A percentile compares a stretch with the other conserved stretches of the same genome.
Conservation (phyloP, 495 filamentous ascomycete genomes). For the Neurospora cerealis region DNA sequence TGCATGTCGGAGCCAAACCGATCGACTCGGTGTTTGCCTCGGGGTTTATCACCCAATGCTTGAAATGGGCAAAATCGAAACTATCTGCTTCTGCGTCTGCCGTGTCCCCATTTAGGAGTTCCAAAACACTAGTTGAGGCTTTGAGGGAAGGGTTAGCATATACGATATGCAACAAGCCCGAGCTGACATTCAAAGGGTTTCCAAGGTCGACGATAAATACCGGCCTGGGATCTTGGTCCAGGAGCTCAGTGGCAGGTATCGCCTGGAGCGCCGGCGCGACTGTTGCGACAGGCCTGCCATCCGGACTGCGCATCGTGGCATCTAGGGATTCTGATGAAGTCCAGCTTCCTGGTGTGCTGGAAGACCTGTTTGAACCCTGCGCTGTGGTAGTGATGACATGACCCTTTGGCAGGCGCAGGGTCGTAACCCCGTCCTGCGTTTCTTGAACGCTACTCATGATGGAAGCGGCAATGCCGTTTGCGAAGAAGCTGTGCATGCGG, state of each 20-base stretch:
- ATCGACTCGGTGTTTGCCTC: slow-evolving; percentile 35
- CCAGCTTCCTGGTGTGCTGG: slow-evolving; percentile 38
- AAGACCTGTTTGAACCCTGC: slow-evolving; percentile 37
- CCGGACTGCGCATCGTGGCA: slow-evolving; percentile 30
- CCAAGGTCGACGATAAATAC: slow-evolving; percentile 58
- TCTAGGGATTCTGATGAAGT: slow-evolving; percentile 30
- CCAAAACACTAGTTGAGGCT: slow-evolving; percentile 34
- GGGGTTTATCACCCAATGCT: slow-evolving; percentile 48
- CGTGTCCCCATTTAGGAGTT: slow-evolving; percentile 36
- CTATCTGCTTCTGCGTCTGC: slow-evolving; percentile 23
- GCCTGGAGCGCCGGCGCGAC: slow-evolving; percentile 39
- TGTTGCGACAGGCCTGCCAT: slow-evolving; percentile 27
- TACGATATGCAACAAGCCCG: slow-evolving; percentile 43
- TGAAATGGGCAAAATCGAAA: slow-evolving; percentile 45
- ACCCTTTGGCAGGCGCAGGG: slow-evolving; percentile 52
- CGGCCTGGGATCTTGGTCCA: slow-evolving; percentile 58
- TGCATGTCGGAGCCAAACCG: slow-evolving; percentile 37
- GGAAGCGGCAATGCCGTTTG: slow-evolving; percentile 42
- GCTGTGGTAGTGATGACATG: slow-evolving; percentile 30
- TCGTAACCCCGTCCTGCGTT: slow-evolving; percentile 46
- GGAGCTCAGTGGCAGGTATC: slow-evolving; percentile 52
- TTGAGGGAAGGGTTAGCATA: slow-evolving; percentile 53
- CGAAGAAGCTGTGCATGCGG: slow-evolving; percentile 44
- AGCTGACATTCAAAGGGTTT: slow-evolving; percentile 39
- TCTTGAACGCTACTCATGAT: slow-evolving; percentile 49